phyloP scores from a whole-genome alignment of 306 rosid species.

The Citrullus colocynthis region DNA sequence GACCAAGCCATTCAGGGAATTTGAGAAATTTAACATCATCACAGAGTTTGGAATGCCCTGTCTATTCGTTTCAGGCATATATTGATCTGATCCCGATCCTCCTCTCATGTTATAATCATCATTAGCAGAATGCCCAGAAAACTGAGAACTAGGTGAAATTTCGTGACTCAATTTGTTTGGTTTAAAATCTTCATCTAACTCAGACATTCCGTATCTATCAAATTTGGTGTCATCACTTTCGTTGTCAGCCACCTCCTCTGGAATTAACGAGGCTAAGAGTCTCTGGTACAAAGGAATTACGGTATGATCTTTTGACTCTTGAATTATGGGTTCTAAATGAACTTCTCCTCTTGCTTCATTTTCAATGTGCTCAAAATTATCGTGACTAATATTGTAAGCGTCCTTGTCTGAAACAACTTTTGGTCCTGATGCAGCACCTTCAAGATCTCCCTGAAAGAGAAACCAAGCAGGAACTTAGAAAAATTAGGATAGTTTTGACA shows the following conservation, averaged over 20 bases:
- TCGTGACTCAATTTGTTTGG: constrained; percentile 36
- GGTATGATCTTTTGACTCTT: constrained; percentile 40
- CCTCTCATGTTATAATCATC: constrained; percentile 42
- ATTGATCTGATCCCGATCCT: constrained; percentile 33
- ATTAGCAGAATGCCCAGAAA: constrained; percentile 50
- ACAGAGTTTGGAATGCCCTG: constrained; percentile 25
- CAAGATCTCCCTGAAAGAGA: constrained; percentile 48
- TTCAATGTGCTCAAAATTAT: constrained; percentile 36
- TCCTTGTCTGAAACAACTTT: constrained; percentile 32
- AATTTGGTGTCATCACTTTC: constrained; percentile 47
- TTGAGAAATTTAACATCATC: constrained; percentile 34
- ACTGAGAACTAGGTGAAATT: constrained; percentile 33
- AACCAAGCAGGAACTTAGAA: constrained; percentile 1
- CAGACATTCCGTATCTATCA: constrained; percentile 43
- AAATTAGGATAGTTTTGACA: neutral
- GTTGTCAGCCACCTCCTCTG: constrained; percentile 62
- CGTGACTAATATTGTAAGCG: constrained; percentile 30
- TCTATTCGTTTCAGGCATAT: constrained; percentile 38
- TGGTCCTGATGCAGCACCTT: constrained; percentile 25
- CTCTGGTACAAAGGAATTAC: constrained; percentile 73
- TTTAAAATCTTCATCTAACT: constrained; percentile 54
- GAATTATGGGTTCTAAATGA: constrained; percentile 29
- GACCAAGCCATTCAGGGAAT: constrained; percentile 45
- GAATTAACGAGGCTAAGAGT: constrained; percentile 74
- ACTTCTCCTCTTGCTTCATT: constrained; percentile 25